Evolutionary conservation across 2,329 filamentous ascomycete species (phyloP), one percentile per base, ranked within the genome.

Genomic region (Bipolaris victoriae): DNA sequence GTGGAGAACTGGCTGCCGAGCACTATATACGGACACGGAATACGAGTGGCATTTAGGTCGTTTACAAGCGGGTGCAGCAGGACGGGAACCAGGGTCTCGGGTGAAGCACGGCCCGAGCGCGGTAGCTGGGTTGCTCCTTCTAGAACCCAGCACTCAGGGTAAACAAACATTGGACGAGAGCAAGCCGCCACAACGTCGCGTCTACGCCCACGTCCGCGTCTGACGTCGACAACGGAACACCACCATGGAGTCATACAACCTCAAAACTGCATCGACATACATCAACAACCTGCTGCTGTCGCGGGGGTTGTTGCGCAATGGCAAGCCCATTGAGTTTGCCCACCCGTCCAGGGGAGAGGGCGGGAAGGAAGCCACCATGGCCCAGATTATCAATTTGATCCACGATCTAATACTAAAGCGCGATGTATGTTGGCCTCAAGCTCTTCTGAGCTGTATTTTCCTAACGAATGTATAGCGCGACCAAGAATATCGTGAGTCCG

Each of bases 341-440:
- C 81, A 86, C 61, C 89, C 90, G 7, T 86, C 86, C 51, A 82
- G 86, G 61, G 84, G 82, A 57, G 85, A 88, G 62, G 83, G 83
- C 16, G 86, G 85, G 16, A 82, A 86, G 36, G 84, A 84, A 70
- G 85, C 84, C 49, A 90, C 90, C 16, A 94, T 95, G 88, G 89
- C 90, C 18, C 86, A 88, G 64, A 88, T 98, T 67, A 97, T 99
- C 79, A 90, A 94, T 72, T 84, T 99, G 22, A 87, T 99, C 47
- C 97, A 99, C 77, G 95, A 99, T 73, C 79, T 99, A 66, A 91
- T 99, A 57, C 76, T 97, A 58, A 86, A 93, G 65, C 87, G 93
- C 81, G 95, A 99, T 76, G 92, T 96, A 81, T 68, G 87, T 57
- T 10, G 18, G 3, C 29, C 3, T 16, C 47, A 10, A 13, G 2